Evolutionary conservation across 2,329 filamentous ascomycete species (phyloP).

Genomic region (Hypoxylon sp.): DNA sequence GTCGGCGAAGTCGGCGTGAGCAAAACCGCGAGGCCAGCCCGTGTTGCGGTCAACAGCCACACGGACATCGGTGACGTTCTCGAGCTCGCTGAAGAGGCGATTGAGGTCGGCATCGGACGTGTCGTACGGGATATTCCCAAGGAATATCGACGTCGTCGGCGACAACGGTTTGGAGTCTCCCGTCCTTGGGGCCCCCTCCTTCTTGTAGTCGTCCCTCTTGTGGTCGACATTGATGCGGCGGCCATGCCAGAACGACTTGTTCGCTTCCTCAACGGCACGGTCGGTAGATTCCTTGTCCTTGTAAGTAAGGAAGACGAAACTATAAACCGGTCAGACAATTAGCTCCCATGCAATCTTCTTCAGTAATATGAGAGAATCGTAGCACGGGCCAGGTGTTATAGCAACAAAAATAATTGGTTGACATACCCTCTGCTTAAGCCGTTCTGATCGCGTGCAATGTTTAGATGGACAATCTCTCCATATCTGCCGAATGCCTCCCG

Average conservation of each 20-base stretch:
- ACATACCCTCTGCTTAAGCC: slow-evolving; percentile 55
- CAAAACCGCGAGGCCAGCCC: slow-evolving; percentile 86
- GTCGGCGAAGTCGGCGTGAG: slow-evolving; percentile 84
- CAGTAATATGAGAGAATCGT: neutral
- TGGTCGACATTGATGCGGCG: slow-evolving; percentile 52
- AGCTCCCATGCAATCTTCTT: neutral
- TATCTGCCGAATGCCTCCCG: slow-evolving; percentile 69
- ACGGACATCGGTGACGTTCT: slow-evolving; percentile 80
- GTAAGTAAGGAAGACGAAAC: slow-evolving; percentile 54
- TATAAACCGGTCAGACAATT: slow-evolving; percentile 41
- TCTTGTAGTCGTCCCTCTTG: slow-evolving; percentile 43
- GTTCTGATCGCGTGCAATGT: slow-evolving; percentile 49
- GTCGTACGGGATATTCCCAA: slow-evolving; percentile 90
- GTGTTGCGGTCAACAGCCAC: slow-evolving; percentile 86
- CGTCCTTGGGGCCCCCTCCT: slow-evolving; percentile 15
- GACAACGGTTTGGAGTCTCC: slow-evolving; percentile 21
- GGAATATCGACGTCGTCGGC: slow-evolving; percentile 78
- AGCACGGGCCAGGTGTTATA: neutral
- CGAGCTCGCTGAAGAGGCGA: slow-evolving; percentile 78
- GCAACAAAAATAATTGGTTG: slow-evolving; percentile 8
- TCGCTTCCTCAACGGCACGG: slow-evolving; percentile 47
- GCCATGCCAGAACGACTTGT: slow-evolving; percentile 56
- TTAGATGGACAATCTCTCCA: slow-evolving; percentile 48
- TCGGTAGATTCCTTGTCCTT: slow-evolving; percentile 32
- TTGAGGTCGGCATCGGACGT: slow-evolving; percentile 88